Conservation (phyloP, 176 grass and related monocot genomes). For the Urochloa ruziziensis region DNA sequence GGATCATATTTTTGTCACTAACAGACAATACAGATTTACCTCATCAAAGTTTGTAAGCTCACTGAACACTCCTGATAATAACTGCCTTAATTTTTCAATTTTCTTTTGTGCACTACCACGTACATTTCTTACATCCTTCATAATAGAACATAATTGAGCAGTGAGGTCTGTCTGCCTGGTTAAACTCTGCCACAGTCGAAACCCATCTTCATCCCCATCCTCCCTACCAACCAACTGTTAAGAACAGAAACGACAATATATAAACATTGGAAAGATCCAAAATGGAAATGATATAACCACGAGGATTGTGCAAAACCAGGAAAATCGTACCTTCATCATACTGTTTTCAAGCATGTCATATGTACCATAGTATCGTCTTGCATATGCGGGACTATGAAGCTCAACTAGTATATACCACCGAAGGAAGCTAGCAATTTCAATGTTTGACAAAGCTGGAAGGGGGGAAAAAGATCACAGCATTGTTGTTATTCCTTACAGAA, state of each 20-base stretch:
- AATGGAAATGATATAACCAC: not conserved
- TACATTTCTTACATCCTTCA: constrained; percentile 84
- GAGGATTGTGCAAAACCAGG: constrained; percentile 4
- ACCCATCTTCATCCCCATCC: constrained; percentile 84
- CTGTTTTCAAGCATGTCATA: constrained; percentile 95
- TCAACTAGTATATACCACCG: constrained; percentile 96
- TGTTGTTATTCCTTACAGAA: not conserved
- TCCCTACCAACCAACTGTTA: constrained; percentile 64
- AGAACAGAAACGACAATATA: not conserved
- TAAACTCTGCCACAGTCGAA: constrained; percentile 91
- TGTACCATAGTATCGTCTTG: constrained; percentile 76
- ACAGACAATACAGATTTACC: constrained; percentile 35
- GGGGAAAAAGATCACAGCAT: not conserved
- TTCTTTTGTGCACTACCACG: constrained; percentile 84
- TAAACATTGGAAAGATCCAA: constrained; percentile 6
- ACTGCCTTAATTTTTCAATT: constrained; percentile 77
- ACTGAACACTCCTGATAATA: constrained; percentile 73
- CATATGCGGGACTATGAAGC: constrained; percentile 74
- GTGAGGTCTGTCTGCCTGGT: constrained; percentile 72
- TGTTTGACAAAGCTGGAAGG: constrained; percentile 88
- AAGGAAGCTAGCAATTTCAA: constrained; percentile 97
- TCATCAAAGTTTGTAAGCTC: constrained; percentile 96
- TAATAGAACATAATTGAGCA: constrained; percentile 85
- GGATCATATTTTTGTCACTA: constrained; percentile 17
- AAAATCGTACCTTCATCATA: constrained; percentile 76